These are phyloP conservation scores for Jasminum sambac DNA, from an alignment of 257 asterid genomes.

Conservation along the genomic window DNA sequence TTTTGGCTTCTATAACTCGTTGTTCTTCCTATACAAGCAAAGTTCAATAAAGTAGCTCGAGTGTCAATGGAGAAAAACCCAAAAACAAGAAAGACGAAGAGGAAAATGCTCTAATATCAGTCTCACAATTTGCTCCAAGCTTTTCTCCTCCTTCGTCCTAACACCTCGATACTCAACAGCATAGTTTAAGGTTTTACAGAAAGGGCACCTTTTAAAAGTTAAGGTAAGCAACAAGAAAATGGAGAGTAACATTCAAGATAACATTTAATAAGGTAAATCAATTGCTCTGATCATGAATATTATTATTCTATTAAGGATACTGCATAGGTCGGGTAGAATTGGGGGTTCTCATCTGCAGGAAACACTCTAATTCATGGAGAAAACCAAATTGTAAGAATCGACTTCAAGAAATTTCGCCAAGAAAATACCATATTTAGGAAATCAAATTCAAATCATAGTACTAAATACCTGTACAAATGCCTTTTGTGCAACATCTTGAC, in stretches of 20 bases:
- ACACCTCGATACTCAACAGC: slow-evolving; percentile 98
- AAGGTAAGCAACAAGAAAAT: slow-evolving; percentile 36
- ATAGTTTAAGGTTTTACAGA: slow-evolving; percentile 84
- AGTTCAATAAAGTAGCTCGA: slow-evolving; percentile 13
- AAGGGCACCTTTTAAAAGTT: slow-evolving; percentile 73
- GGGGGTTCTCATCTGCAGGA: slow-evolving; percentile 97
- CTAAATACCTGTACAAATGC: slow-evolving; percentile 88
- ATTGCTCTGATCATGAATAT: too few species aligned
- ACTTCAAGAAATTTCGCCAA: background rate
- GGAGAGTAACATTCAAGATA: slow-evolving; percentile 4
- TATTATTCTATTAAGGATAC: slow-evolving; percentile 60
- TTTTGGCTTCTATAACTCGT: slow-evolving; percentile 96
- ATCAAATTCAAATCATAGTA: slow-evolving; percentile 13
- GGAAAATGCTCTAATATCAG: slow-evolving; percentile 16
- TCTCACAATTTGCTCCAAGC: slow-evolving; percentile 89
- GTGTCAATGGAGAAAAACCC: slow-evolving; percentile 14
- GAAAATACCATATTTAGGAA: slow-evolving; percentile 12
- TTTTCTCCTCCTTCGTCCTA: slow-evolving; percentile 92
- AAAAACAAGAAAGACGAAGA: background rate
- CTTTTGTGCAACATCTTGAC: slow-evolving; percentile 95
- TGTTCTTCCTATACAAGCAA: slow-evolving; percentile 75
- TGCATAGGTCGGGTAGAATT: slow-evolving; percentile 90
- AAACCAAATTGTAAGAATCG: slow-evolving; percentile 15
- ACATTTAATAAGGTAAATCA: background rate
- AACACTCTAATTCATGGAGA: slow-evolving; percentile 64